Evolutionary conservation across 208 protist species (phyloP), one percentile per base, ranked within the genome.

Genomic region (Acanthamoeba lenticulata): DNA sequence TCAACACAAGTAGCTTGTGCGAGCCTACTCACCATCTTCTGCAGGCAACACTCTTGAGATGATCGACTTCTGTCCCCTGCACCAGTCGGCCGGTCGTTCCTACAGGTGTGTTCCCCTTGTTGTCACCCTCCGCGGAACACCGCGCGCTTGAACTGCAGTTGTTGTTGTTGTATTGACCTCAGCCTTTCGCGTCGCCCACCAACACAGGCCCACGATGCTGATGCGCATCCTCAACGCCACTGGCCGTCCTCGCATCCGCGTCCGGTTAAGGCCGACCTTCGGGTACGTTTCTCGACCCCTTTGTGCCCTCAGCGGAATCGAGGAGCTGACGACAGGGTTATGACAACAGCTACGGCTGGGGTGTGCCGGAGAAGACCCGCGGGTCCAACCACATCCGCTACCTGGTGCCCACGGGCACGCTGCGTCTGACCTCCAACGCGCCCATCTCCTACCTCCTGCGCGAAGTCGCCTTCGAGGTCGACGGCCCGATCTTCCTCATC

Each of bases 351-450:
- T 96, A 96, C 92, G 95, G 95, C n/a, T 96, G 95, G 95, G 95
- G 95, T 62, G 77, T 94, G 21, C 95, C 95, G 27, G 95, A 96
- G 72, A 96, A 95, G 55, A 96, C 94, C 19, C 72, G 95, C 47
- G 95, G 95, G 29, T 95, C 86, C 2, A 96, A 96, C 40, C 95
- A 96, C 92, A 94, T 96, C 55, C 92, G 95, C 83, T 96, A 96
- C 47, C 45, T 96, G 4, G 67, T 96, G 69, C 94, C 95, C 34
- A 95, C 86, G 21, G 90, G 94, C 81, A 95, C 94, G 11, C 92
- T 96, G 88, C 91, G 95, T 83, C 90, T 96, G 21, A 96, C 95
- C 24, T 95, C 95, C 32, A 96, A 96, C 79, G 95, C 95, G n/a
- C 95, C 95, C 34, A 96, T 96, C 24, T 94, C 95, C 13, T 96